These are phyloP conservation scores for Chytriomyces sp. DNA, from an alignment of 192 early-diverging fungal species.

Conservation along the genomic window DNA sequence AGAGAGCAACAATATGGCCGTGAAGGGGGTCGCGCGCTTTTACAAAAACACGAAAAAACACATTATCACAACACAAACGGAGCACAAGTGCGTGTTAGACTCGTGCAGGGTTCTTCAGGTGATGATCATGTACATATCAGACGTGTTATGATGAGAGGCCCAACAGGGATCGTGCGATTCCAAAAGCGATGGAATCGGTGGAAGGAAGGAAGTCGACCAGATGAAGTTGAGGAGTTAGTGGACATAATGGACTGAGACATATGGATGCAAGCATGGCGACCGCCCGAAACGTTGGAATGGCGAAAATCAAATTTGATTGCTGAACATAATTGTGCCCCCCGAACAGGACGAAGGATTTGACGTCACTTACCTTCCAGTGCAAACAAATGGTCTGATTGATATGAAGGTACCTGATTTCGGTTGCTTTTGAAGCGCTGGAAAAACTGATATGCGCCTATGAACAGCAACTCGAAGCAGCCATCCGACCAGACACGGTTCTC, in stretches of 20 bases:
- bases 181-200: too few relatives aligned
- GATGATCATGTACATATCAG: background rate
- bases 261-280: too few relatives aligned
- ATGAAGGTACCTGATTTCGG: slow-evolving; percentile 52
- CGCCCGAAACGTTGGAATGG: too few relatives aligned
- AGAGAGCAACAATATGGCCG: slow-evolving; percentile 91
- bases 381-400: slow-evolving; percentile 80
- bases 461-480: slow-evolving; percentile 72
- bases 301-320: background rate
- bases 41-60: slow-evolving; percentile 94
- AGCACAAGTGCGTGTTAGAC: slow-evolving; percentile 98
- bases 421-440: slow-evolving; percentile 1
- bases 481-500: slow-evolving; percentile 86
- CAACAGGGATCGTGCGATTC: too few relatives aligned
- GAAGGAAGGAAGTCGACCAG: too few relatives aligned
- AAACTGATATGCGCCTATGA: background rate
- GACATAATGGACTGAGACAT: too few relatives aligned
- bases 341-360: slow-evolving; percentile 85
- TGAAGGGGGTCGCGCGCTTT: slow-evolving; percentile 95
- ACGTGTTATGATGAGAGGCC: background rate
- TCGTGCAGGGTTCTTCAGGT: slow-evolving; percentile 89
- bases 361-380: slow-evolving; percentile 91
- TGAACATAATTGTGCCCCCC: background rate
- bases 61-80: slow-evolving; percentile 95
- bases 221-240: too few relatives aligned